These are phyloP conservation scores for Hypoxylon sp. DNA, from an alignment of 2,329 filamentous ascomycete species.

Conservation along the genomic window DNA sequence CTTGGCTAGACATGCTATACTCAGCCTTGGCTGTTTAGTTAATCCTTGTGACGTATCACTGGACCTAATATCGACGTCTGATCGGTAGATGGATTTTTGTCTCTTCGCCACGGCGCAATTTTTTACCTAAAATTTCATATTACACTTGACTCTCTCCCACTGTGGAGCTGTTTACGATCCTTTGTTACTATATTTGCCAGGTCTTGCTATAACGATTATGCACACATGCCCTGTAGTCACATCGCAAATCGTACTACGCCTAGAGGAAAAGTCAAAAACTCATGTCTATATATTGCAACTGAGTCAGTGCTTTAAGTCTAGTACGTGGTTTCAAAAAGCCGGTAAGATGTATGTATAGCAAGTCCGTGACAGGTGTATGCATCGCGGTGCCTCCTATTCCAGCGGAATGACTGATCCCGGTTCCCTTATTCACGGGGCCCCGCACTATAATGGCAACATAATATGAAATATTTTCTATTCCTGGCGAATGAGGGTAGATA, in stretches of 20 bases:
- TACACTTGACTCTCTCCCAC: neutral
- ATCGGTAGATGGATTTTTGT: conserved; percentile 31
- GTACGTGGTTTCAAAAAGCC: neutral
- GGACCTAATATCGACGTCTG: conserved; percentile 19
- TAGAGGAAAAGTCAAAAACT: neutral
- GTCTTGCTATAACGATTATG: neutral
- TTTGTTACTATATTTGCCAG: neutral
- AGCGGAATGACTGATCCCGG: conserved; percentile 24
- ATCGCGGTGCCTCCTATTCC: conserved; percentile 18
- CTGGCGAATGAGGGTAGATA: conserved; percentile 36
- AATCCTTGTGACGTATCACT: conserved; percentile 20
- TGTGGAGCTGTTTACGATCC: too few relatives aligned
- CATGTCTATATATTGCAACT: neutral
- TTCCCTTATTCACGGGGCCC: conserved; percentile 29
- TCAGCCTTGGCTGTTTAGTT: conserved; percentile 15
- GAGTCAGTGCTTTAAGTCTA: neutral
- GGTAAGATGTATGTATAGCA: neutral
- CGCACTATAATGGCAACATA: conserved; percentile 33
- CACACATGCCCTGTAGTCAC: neutral
- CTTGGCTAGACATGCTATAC: conserved; percentile 13
- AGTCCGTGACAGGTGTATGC: conserved; percentile 4
- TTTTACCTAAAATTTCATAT: neutral
- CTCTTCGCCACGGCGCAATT: neutral
- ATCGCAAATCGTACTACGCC: neutral
- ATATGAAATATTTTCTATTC: conserved; percentile 31